These are phyloP conservation scores for Cupressus sempervirens DNA, from an alignment of 75 land plant species.

Conservation along the genomic window DNA sequence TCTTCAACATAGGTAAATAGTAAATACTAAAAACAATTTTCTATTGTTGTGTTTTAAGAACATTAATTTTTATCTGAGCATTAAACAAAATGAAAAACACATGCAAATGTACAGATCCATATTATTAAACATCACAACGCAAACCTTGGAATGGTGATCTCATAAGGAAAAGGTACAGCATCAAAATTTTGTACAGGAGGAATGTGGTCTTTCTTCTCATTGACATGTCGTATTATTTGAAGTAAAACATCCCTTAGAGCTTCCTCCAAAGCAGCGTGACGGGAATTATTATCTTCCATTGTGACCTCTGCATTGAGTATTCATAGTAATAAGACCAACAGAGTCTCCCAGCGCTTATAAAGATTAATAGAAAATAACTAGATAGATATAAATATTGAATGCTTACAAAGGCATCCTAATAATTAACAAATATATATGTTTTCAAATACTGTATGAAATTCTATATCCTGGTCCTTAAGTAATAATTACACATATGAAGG, in stretches of 20 bases:
- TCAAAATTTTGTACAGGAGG: conserved; percentile 70
- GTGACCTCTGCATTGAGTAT: conserved; percentile 38
- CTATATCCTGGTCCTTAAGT: neutral
- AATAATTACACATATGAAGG: neutral
- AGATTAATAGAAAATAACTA: neutral
- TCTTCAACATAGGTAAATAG: neutral
- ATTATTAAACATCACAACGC: neutral
- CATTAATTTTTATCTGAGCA: neutral
- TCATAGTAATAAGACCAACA: neutral
- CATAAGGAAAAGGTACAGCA: conserved; percentile 83
- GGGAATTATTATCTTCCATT: conserved; percentile 52
- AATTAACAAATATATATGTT: neutral
- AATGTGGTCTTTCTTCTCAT: conserved; percentile 96
- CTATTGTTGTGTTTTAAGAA: neutral
- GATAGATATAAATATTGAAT: neutral
- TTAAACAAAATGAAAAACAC: neutral
- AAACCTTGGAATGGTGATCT: conserved; percentile 86
- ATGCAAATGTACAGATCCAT: neutral
- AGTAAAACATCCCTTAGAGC: conserved; percentile 76
- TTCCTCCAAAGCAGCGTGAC: conserved; percentile 63
- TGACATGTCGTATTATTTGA: conserved; percentile 78
- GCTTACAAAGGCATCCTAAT: neutral
- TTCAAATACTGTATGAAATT: neutral
- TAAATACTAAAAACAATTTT: neutral
- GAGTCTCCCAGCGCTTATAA: neutral